Percentiles rank a stretch among this genome's conserved stretches.
Evolutionary conservation across 805 yeast species (phyloP).

Genomic region (Scheffersomyces stipitis): DNA sequence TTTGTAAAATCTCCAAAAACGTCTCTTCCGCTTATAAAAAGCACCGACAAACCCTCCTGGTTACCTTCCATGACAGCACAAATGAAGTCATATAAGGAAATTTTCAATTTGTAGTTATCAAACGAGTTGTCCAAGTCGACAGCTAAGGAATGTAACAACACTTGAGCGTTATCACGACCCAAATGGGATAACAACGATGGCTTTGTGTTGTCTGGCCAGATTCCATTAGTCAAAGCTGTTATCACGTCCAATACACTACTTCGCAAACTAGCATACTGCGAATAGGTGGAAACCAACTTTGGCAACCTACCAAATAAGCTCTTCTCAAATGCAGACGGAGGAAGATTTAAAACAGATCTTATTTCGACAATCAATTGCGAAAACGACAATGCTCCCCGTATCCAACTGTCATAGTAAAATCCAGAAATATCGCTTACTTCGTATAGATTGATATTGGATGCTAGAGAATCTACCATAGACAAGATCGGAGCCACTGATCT

Average conservation of each 20-base stretch:
- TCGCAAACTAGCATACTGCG: constrained; percentile 49
- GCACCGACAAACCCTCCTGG: constrained; percentile 75
- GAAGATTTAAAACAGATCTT: constrained; percentile 47
- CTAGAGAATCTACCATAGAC: constrained; percentile 47
- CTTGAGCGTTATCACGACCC: constrained; percentile 61
- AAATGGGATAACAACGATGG: constrained; percentile 84
- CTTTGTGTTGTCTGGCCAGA: constrained; percentile 53
- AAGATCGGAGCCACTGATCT: constrained; percentile 58
- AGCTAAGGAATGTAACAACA: constrained; percentile 59
- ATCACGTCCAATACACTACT: constrained; percentile 53
- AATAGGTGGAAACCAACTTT: constrained; percentile 56
- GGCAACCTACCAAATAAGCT: constrained; percentile 57
- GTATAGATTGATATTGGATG: constrained; percentile 32
- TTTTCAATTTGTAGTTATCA: constrained; percentile 52
- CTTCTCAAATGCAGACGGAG: constrained; percentile 67
- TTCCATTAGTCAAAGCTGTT: constrained; percentile 54
- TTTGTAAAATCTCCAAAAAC: constrained; percentile 38
- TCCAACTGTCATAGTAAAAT: constrained; percentile 49
- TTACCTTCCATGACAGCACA: constrained; percentile 60
- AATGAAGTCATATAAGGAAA: constrained; percentile 60
- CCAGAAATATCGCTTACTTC: constrained; percentile 47
- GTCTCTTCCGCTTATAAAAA: constrained; percentile 62
- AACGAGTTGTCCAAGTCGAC: constrained; percentile 58
- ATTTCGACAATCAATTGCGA: constrained; percentile 56
- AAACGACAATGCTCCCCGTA: constrained; percentile 52